Evolutionary conservation across 352 stramenopile genomes (phyloP).

Genomic region (Phytophthora capsici): DNA sequence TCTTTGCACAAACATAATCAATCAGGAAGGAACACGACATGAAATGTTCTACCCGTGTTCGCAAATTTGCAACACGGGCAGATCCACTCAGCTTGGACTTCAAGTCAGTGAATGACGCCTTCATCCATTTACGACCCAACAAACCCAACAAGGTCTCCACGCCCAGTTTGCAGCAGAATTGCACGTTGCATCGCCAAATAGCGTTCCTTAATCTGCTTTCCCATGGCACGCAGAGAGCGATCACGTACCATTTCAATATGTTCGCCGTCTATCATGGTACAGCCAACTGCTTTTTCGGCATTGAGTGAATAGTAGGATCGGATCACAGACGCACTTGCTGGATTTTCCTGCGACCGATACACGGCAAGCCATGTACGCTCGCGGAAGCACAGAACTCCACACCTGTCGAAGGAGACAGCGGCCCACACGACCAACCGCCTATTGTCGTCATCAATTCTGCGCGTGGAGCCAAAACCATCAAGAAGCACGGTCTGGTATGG

Average conservation of each 20-base stretch:
- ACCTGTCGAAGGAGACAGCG: slow-evolving; percentile 24
- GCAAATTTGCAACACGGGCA: not conserved
- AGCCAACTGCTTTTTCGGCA: slow-evolving; percentile 22
- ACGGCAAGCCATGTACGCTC: slow-evolving; percentile 21
- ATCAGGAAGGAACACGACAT: too few relatives aligned
- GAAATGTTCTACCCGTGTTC: not conserved
- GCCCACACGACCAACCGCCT: slow-evolving; percentile 10
- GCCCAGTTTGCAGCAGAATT: slow-evolving; percentile 13
- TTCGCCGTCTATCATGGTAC: slow-evolving; percentile 17
- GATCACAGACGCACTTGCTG: slow-evolving; percentile 14
- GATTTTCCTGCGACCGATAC: slow-evolving; percentile 1
- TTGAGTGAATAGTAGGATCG: slow-evolving; percentile 12
- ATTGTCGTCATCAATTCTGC: not conserved
- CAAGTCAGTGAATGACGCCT: too few relatives aligned
- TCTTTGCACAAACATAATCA: not conserved
- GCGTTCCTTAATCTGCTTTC: slow-evolving; percentile 15
- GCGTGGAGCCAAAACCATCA: slow-evolving; percentile 16
- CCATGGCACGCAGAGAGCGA: slow-evolving; percentile 7
- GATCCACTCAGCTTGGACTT: too few relatives aligned
- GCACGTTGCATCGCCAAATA: slow-evolving; percentile 23
- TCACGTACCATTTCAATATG: slow-evolving; percentile 14
- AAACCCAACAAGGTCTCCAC: slow-evolving; percentile 12
- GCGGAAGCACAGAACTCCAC: slow-evolving; percentile 21
- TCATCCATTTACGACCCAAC: slow-evolving; percentile 1
- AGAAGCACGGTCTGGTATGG: slow-evolving; percentile 20